Base-by-base conservation (phyloP, 176 grass and related monocot genomes). In the Lolium perenne region DNA sequence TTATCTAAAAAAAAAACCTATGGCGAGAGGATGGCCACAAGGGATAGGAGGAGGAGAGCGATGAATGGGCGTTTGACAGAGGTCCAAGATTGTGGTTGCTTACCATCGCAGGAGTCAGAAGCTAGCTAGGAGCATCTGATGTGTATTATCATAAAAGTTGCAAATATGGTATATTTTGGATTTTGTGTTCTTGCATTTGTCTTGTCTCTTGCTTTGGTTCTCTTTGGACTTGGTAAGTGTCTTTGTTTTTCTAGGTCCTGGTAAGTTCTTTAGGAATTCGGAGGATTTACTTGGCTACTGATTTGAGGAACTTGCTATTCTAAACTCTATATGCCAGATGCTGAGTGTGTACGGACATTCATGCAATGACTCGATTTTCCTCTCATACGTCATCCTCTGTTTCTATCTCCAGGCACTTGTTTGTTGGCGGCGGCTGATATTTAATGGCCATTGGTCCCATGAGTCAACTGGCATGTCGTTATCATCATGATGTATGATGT, bases 11-110 rank as follows among this genome's bases (percentile, higher is more conserved):
- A n/a, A n/a, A n/a, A n/a, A 68, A 89, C 82, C 10, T 97, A 94
- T 72, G 90, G 95, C 11, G 88, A 94, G 85, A 87, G 92, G 74
- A 94, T 97, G 95, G 76, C 92, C n/a, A 97, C 95, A 17, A 97
- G 95, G 58, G 88, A 91, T 49, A 88, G 88, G 82, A 93, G 92
- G 84, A 91, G 92, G 76, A 90, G 73, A 57, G 86, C 90, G 51
- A 94, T 91, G 82, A 85, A 80, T 80, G 88, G 88, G 41, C 46
- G 71, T 85, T 26, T 89, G 40, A 74, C 16, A 79, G 21, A 29
- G 8, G 68, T 79, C 75, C 41, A 80, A 48, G 15, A 87, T 84
- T 8, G 4, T n/a, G n/a, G n/a, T n/a, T n/a, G n/a, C n/a, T 16
- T 18, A 35, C 63, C 45, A 25, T 82, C 16, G 35, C 55, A 47